Evolutionary conservation across 2,329 filamentous ascomycete genomes (phyloP).

Genomic region (Calonectria henricotiae): DNA sequence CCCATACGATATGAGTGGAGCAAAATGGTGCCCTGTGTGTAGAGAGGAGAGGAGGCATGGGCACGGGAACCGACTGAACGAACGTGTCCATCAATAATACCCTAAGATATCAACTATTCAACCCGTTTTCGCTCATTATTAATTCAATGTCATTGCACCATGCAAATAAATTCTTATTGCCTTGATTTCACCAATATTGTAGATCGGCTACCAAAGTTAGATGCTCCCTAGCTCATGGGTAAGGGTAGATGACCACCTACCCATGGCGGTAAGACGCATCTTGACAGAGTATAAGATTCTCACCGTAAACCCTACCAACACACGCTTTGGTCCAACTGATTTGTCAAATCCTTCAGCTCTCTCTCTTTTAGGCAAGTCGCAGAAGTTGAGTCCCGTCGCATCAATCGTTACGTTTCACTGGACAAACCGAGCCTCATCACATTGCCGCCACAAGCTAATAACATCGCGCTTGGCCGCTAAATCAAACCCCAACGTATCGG

Average conservation of each 20-base stretch:
- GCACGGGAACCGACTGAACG: not conserved
- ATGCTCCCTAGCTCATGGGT: not conserved
- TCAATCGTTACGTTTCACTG: not conserved
- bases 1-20: conserved; percentile 9
- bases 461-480: not conserved
- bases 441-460: not conserved
- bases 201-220: not conserved
- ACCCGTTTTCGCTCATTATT: not conserved
- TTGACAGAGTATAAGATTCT: not conserved
- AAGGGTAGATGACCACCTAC: not conserved
- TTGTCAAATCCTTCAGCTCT: conserved; percentile 8
- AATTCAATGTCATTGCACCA: not conserved
- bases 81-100: conserved; percentile 10
- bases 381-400: not conserved
- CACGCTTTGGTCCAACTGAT: not conserved
- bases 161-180: not conserved
- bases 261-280: not conserved
- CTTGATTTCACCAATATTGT: not conserved
- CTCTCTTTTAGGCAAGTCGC: conserved; percentile 24
- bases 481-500: no score
- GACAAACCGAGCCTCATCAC: not conserved
- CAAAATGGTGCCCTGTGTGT: conserved; percentile 2
- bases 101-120: conserved; percentile 4
- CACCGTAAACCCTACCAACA: conserved; percentile 21
- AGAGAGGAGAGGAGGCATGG: not conserved